Evolutionary conservation across 2,329 filamentous ascomycete genomes (phyloP).

Genomic region (Xylaria arbuscula): DNA sequence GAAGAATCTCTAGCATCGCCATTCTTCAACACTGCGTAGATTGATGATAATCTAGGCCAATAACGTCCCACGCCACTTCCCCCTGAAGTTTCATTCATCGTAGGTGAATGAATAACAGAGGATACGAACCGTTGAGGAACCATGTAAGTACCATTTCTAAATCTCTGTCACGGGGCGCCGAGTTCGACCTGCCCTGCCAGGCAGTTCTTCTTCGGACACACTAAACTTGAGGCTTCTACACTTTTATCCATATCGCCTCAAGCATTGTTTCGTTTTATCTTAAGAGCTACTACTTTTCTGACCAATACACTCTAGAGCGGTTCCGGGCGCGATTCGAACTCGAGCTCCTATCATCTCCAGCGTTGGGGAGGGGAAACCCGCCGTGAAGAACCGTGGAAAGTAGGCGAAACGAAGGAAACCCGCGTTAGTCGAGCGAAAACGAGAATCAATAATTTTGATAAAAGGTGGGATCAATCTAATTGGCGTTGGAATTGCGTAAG

Average conservation of each 20-base stretch:
- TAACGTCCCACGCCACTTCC: background rate
- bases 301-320: slow-evolving; percentile 11
- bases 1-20: background rate
- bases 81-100: slow-evolving; percentile 16
- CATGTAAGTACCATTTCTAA: slow-evolving; percentile 17
- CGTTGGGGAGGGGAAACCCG: slow-evolving; percentile 25
- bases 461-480: slow-evolving; percentile 30
- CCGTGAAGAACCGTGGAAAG: slow-evolving; percentile 26
- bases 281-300: background rate
- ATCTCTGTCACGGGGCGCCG: background rate
- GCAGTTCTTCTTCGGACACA: background rate
- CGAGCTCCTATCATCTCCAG: slow-evolving; percentile 27
- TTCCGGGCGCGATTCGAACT: slow-evolving; percentile 19
- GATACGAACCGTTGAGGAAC: background rate
- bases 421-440: background rate
- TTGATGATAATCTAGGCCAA: background rate
- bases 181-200: background rate
- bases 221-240: background rate
- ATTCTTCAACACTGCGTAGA: background rate
- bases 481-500: slow-evolving; percentile 26
- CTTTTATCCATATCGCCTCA: background rate
- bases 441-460: slow-evolving; percentile 27
- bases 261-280: background rate
- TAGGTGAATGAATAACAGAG: slow-evolving; percentile 17
- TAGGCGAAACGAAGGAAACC: slow-evolving; percentile 5